Evolutionary conservation across 2,329 filamentous ascomycete genomes (phyloP), one percentile per base, ranked within the genome.

Genomic region (Monosporascus sp.): DNA sequence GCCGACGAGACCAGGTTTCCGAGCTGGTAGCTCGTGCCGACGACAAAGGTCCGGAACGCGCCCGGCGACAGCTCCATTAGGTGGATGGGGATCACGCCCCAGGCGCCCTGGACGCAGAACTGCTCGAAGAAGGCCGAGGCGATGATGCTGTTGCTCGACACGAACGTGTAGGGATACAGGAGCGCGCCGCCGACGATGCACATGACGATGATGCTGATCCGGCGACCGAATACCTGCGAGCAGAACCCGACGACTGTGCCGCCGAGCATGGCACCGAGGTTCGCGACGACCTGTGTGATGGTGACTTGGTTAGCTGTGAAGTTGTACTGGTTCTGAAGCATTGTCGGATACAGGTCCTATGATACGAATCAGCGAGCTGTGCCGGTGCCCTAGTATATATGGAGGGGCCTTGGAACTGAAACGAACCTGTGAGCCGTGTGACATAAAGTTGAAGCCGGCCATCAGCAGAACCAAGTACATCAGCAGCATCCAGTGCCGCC

Each of bases 361-460:
- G 65, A 66, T 15, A n/a, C 20, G 20, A 41, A 36, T 43, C 27
- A 43, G 41, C 17, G 31, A 36, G 18, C 22, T 38, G 15, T 0
- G 31, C 9, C 11, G 31, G 4, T 35, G 31, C 11, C 9, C 14
- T 35, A 14, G 49, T 17, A 18, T 8, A 22, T 20, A 36, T n/a
- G 8, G 15, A 43, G 31, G 11, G 15, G 11, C 17, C 3, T 17
- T 7, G 18, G 17, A 43, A 18, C 14, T 18, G 22, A 43, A 20
- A 43, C 39, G 39, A 15, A 46, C 43, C 43, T 88, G 70, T 22
- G 83, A 87, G 51, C 88, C 88, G 66, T 92, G 89, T 18, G 85
- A 88, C 88, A 94, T 91, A 67, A 94, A 95, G 72, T 95, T 96
- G 76, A 96, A 94, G 4, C 90, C 90, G 2, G 89, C 87, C 89